Base-by-base conservation (phyloP, 2,329 filamentous ascomycete species). In the Drechmeria coniospora region DNA sequence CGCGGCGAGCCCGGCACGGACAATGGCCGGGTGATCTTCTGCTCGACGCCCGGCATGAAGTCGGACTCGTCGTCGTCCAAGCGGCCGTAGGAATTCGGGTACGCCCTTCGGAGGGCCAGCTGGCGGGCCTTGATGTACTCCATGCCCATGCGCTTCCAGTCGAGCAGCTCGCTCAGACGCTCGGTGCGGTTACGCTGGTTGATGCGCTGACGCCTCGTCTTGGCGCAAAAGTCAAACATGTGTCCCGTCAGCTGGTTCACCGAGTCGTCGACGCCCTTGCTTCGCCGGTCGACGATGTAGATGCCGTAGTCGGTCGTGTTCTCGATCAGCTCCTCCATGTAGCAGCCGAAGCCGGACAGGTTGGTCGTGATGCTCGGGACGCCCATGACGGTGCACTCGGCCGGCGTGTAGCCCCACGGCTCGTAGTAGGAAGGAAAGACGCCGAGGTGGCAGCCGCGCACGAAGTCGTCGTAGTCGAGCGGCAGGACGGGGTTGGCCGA, bases 141-240 rank as follows among this genome's bases (percentile, higher is more conserved):
- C 76, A 95, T 78, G 14, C 90, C 90, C 90, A 98, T 98, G 27
- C 90, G 72, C 68, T 95, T 95, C 90, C 90, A 98, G 58, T 98
- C 90, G 22, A 98, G 67, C 34, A 98, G 64, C 50, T 98, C 90
- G 46, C 84, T 92, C 30, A 98, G 62, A 26, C 90, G 74, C 63
- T 98, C 90, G 0, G 90, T 98, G 30, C 90, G 74, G 57, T 98
- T 98, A 27, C 90, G 74, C 61, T 95, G 90, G 65, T 98, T 98
- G 67, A 98, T 98, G 27, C 90, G 81, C 56, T 98, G 90, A 35
- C 90, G 75, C 32, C 84, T 79, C 54, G 81, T 92, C 73, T 98
- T 98, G 49, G 68, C 69, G 36, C 79, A 79, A 50, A 94, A 98
- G 25, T 95, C 83, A 49, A 76, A 90, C 87, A 98, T 95, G 44